phyloP scores from a whole-genome alignment of 2,329 filamentous ascomycete species.

The Massarina eburnea region DNA sequence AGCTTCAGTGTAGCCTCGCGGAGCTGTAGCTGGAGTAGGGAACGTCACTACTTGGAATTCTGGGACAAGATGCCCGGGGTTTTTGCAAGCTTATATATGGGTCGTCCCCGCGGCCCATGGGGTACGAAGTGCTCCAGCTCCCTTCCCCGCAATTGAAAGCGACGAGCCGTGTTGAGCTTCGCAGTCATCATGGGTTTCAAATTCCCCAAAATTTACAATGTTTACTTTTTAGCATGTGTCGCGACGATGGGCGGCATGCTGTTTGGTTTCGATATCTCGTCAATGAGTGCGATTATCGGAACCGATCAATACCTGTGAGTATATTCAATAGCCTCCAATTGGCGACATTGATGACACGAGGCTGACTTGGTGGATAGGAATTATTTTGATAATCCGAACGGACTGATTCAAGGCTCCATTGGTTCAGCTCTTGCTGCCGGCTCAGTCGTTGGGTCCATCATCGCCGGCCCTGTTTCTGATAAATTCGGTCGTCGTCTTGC shows the following conservation, averaged over 20 bases:
- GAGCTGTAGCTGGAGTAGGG: constrained; percentile 12
- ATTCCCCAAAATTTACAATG: constrained; percentile 53
- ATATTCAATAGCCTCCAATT: too few species aligned
- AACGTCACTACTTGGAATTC: background rate
- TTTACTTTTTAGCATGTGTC: constrained; percentile 55
- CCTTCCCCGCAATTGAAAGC: background rate
- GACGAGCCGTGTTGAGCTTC: constrained; percentile 9
- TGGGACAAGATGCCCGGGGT: background rate
- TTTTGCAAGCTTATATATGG: constrained; percentile 12
- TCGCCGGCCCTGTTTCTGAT: constrained; percentile 55
- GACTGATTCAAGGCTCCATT: constrained; percentile 53
- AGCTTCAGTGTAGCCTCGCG: constrained; percentile 5
- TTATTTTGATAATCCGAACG: constrained; percentile 55
- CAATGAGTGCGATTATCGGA: constrained; percentile 56
- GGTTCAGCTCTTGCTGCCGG: constrained; percentile 53
- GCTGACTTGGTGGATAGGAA: constrained; percentile 18
- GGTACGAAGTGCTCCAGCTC: background rate
- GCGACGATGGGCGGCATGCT: constrained; percentile 57
- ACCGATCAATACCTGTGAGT: constrained; percentile 50
- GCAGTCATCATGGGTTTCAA: constrained; percentile 29
- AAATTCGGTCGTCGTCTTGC: constrained; percentile 50
- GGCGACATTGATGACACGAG: background rate
- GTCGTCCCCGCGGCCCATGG: background rate
- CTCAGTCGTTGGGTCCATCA: constrained; percentile 51
- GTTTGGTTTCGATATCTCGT: constrained; percentile 61